Base-by-base conservation (phyloP, 306 rosid species). In the Gynostemma pentaphyllum region DNA sequence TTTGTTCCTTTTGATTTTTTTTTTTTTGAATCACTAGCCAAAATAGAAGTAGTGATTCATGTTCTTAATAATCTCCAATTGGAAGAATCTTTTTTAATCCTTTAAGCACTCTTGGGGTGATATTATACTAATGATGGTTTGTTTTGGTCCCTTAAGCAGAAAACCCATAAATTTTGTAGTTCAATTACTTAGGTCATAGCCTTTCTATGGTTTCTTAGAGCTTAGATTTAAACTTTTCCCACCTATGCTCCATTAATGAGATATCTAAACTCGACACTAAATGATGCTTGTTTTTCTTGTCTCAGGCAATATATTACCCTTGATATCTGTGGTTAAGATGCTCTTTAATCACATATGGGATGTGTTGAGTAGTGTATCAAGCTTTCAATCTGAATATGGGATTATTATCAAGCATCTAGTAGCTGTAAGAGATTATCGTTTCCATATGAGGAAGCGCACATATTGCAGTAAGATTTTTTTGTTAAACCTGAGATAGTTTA, bases 351-450 rank as follows among this genome's bases (percentile, higher is more conserved):
- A 91, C 63, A 63, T 84, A 68, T 83, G 76, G 86, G 95, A 91
- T 46, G 88, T 91, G 53, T 71, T 88, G 81, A 81, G 82, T 77
- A 83, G 74, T 64, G 81, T 74, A 66, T 83, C 88, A 76, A 82
- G 86, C 86, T 85, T 85, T 70, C 92, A 88, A 72, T 84, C 81
- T 19, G 98, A 91, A 67, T 91, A 86, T 67, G 95, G 95, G 62
- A 60, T 82, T 68, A 61, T 88, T 63, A 91, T 91, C 36, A 89
- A 95, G 49, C 81, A 80, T 80, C 77, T 91, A 30, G 69, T 91
- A 84, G 68, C 83, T 12, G 76, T 85, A 63, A 82, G 74, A 61
- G 92, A 88, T 68, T 85, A 91, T 78, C 78, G 94, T 79, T 79
- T 88, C 66, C 95, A 88, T 74, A 82, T 85, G 81, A 86, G 76